Base-by-base conservation (phyloP, 805 yeast species). In the Lipomyces oligophaga region DNA sequence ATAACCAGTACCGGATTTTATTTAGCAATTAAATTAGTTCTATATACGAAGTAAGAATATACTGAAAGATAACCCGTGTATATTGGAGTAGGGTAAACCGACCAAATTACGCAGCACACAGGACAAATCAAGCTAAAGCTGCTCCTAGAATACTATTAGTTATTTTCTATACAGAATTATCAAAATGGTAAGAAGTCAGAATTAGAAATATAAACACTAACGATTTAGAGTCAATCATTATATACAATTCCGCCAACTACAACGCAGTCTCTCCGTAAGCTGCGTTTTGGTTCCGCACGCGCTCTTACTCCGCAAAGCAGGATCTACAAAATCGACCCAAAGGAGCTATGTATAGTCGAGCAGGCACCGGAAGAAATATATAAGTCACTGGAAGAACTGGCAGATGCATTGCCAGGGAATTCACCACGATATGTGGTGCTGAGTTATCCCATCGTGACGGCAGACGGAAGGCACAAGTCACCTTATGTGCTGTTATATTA, bases 401-500 rank as follows among this genome's bases (percentile, higher is more conserved):
- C 72, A 4, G 95, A 86, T 43, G 85, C 79, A 47, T 66, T 88
- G 37, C 96, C 96, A 0, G 94, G 84, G 54, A 86, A 80, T 59
- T 66, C 81, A 10, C 95, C 96, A 11, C 68, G 96, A 49, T 88
- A 73, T 60, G 68, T 88, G 5, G 72, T 87, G 4, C 65, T 87
- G 47, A 85, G 94, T 10, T 82, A 86, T 59, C 96, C 96, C 5
- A 66, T 80, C 58, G 77, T 76, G 20, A 65, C 76, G 6, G 63
- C 69, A 26, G 96, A 88, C 58, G 95, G 95, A 0, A 72, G 94
- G 45, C 73, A 76, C 59, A 75, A 79, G 38, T 73, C 78, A 7
- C 96, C 96, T 2, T 73, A 83, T 52, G 85, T 88, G 1, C 65
- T 89, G 62, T 58, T 89, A n/a, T 89, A 87, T 64, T 89, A 89